Evolutionary conservation across 2,329 filamentous ascomycete genomes (phyloP), one percentile per base, ranked within the genome.

Genomic region (Aspergillus hortae): DNA sequence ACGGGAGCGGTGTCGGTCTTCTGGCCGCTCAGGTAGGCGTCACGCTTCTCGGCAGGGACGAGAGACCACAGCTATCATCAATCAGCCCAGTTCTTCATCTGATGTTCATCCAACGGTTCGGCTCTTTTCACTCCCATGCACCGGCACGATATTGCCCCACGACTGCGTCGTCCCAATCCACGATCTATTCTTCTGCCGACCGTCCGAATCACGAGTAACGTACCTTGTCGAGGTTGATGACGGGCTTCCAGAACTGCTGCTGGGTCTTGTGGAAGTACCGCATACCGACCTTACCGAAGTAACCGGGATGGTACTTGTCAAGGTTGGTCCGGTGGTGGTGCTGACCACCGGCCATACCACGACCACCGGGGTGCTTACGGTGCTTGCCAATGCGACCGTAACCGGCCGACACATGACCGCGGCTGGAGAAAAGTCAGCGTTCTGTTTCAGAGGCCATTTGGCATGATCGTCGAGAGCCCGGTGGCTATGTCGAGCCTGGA

Each of bases 311-410:
- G 87, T 92, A 91, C 80, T 92, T 92, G 77, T 90, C 87, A 71
- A 91, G 81, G 82, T 95, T 95, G 73, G 90, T 95, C 67, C 90
- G 80, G 86, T 95, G 90, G 82, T 99, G 94, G 84, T 99, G 94
- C 82, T 96, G 90, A 85, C 92, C 92, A 95, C 94, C 92, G 77
- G 94, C 94, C 80, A 89, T 89, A 86, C 85, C 84, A 74, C 84
- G 84, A 82, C 83, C 85, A 84, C 85, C 84, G 72, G 85, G 85
- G 71, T 86, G 82, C 87, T 99, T 97, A 76, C 94, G 84, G 88
- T 96, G 92, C 89, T 97, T 97, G 78, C 94, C 94, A 76, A 97
- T 79, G 86, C 92, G 92, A 83, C 94, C 92, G 80, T 97, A 87
- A 84, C 94, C 94, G 84, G 91, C 90, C 74, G 89, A 95, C 76